These are phyloP conservation scores for Fusarium vanettenii DNA, from an alignment of 2,329 filamentous ascomycete genomes.

Conservation along the genomic window DNA sequence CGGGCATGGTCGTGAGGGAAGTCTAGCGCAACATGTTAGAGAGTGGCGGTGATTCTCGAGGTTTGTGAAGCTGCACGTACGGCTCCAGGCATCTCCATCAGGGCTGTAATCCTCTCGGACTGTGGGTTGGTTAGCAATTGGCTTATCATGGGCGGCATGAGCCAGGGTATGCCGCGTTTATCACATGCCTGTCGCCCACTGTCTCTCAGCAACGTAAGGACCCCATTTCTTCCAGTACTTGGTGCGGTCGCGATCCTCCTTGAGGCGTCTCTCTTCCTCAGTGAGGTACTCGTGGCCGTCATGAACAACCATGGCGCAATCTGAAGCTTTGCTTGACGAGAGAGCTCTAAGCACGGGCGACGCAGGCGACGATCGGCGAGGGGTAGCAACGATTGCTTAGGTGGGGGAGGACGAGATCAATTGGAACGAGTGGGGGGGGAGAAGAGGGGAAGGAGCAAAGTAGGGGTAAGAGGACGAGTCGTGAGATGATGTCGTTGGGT, in stretches of 20 bases:
- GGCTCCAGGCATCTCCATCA: slow-evolving; percentile 95
- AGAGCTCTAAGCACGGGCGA: slow-evolving; percentile 35
- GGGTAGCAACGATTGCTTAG: slow-evolving; percentile 31
- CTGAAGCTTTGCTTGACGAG: slow-evolving; percentile 1
- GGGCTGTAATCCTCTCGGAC: slow-evolving; percentile 92
- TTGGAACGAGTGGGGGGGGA: slow-evolving; percentile 35
- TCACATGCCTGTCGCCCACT: slow-evolving; percentile 88
- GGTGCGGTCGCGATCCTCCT: slow-evolving; percentile 82
- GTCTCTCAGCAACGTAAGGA: slow-evolving; percentile 90
- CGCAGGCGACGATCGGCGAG: slow-evolving; percentile 36
- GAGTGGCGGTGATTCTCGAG: slow-evolving; percentile 4
- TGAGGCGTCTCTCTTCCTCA: slow-evolving; percentile 89
- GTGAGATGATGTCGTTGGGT: slow-evolving; percentile 14
- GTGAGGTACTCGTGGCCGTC: slow-evolving; percentile 89
- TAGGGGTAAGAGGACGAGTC: slow-evolving; percentile 1
- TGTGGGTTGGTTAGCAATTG: slow-evolving; percentile 42
- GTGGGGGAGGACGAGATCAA: slow-evolving; percentile 32
- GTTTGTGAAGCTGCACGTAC: slow-evolving; percentile 64
- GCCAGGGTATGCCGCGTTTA: slow-evolving; percentile 1
- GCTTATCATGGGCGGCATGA: slow-evolving; percentile 12
- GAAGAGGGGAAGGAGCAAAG: slow-evolving; percentile 20
- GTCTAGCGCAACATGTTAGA: slow-evolving; percentile 64
- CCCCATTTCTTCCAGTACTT: slow-evolving; percentile 99
- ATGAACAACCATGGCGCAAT: slow-evolving; percentile 81
- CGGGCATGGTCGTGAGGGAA: slow-evolving; percentile 94